Conservation (phyloP, 441 rosid genomes). For the Populus hybrid region DNA sequence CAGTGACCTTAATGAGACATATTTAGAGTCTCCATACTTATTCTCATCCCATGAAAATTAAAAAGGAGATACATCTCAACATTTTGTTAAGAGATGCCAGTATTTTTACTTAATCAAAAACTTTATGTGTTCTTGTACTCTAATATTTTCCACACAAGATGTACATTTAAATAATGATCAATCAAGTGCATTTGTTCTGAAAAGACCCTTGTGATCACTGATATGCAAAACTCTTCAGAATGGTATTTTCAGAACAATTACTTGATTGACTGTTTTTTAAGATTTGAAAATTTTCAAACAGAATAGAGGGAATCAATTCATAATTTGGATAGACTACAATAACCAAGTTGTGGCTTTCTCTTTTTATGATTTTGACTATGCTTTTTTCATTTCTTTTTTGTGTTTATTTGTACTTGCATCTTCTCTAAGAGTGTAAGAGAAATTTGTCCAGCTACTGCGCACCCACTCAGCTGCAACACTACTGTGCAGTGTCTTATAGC, state of each 20-base stretch:
- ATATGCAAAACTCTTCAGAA: background rate
- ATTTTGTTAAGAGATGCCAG: background rate
- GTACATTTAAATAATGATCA: background rate
- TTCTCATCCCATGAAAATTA: background rate
- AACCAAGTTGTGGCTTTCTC: background rate
- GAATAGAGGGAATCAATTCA: background rate
- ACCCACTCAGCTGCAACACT: slow-evolving; percentile 3
- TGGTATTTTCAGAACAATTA: background rate
- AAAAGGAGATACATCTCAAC: background rate
- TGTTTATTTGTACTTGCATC: background rate
- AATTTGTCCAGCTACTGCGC: background rate
- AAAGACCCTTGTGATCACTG: background rate
- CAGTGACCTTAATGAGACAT: background rate
- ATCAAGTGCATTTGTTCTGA: background rate
- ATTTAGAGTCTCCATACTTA: background rate
- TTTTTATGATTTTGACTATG: background rate
- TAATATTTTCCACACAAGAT: too few species aligned
- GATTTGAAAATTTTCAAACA: background rate
- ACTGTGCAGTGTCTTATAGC: background rate
- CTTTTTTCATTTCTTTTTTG: background rate
- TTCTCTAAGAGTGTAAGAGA: background rate
- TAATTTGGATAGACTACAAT: background rate
- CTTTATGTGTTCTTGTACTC: background rate
- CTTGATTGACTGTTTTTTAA: background rate
- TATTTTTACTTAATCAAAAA: background rate